Evolutionary conservation across 192 early-diverging fungal genomes (phyloP).

Genomic region (Powellomyces hirtus): DNA sequence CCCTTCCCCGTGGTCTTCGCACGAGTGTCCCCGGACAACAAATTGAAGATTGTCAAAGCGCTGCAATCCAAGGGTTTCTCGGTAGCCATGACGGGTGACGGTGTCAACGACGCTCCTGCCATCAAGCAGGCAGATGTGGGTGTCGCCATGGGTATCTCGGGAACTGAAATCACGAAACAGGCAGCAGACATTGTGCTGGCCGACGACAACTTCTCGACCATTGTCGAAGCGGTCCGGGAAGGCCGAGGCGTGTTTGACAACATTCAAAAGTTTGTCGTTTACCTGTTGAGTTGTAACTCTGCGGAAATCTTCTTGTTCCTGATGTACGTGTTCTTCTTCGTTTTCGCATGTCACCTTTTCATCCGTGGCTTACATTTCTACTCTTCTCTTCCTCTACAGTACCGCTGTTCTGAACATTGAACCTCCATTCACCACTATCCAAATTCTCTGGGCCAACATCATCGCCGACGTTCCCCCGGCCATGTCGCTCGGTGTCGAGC

Average conservation of each 20-base stretch:
- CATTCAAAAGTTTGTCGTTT: conserved; percentile 96
- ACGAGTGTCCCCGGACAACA: conserved; percentile 92
- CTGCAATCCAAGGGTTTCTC: conserved; percentile 74
- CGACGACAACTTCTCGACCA: conserved; percentile 95
- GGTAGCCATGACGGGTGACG: conserved; percentile 69
- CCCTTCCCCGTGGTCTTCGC: conserved; percentile 97
- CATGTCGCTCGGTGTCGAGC: conserved; percentile 89
- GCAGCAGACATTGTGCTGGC: conserved; percentile 95
- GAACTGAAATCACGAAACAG: conserved; percentile 97
- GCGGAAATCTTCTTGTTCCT: conserved; percentile 92
- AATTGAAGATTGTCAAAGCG: conserved; percentile 91
- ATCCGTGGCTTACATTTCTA: not conserved
- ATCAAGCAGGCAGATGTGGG: conserved; percentile 96
- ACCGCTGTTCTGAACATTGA: conserved; percentile 70
- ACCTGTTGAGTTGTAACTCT: conserved; percentile 89
- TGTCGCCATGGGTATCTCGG: conserved; percentile 94
- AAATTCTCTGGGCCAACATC: conserved; percentile 97
- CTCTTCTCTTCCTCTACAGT: conserved; percentile 12
- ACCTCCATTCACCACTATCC: conserved; percentile 85
- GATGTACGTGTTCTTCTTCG: conserved; percentile 47
- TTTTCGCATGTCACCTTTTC: not conserved
- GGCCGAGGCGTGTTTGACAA: conserved; percentile 96
- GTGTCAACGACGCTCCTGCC: conserved; percentile 91
- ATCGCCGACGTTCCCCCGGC: conserved; percentile 97
- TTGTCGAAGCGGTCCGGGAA: conserved; percentile 90